Evolutionary conservation across 305 asterid genomes (phyloP), one percentile per base, ranked within the genome.

Genomic region (Ajuga reptans): DNA sequence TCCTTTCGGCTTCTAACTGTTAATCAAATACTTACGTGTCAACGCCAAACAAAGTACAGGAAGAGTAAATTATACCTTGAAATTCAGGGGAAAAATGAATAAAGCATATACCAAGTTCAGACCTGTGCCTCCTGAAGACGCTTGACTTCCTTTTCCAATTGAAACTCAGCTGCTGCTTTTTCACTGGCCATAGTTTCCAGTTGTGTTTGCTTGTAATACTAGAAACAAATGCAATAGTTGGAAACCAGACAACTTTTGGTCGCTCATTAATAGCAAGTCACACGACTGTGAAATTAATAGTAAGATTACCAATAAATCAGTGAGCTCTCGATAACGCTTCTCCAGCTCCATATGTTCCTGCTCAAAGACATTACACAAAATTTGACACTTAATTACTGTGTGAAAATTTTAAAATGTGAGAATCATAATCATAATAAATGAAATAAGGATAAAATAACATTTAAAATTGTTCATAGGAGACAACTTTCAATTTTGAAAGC

Each of bases 131-230:
- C 98, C 70, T 83, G 96, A 54, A 54, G 77, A 70, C 90, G 97
- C 83, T 89, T 91, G 79, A 85, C 77, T 84, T 91, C 98, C 84
- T 94, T 94, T 79, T 94, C 99, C 86, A 94, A 80, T 86, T 94
- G 99, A 85, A 94, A 91, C 85, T 88, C 98, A 43, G 96, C 97
- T 16, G 99, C 99, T 51, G 99, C 97, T 81, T 94, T 94, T 82
- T 94, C 98, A 67, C 95, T 91, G 68, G 99, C 86, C 96, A 91
- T 91, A 72, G 95, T 86, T 83, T 94, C 99, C 75, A 91, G 80
- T 78, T 91, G 99, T 65, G 99, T 94, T 87, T 94, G 99, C 80
- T 94, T 94, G 92, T 87, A 91, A 75, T 91, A 94, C 99, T 94
- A 88, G 64, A 58, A 15, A 49, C 57, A 66, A 70, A 69, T 72